Conservation (phyloP, 495 filamentous ascomycete genomes). For the Tuber umbilicatum region DNA sequence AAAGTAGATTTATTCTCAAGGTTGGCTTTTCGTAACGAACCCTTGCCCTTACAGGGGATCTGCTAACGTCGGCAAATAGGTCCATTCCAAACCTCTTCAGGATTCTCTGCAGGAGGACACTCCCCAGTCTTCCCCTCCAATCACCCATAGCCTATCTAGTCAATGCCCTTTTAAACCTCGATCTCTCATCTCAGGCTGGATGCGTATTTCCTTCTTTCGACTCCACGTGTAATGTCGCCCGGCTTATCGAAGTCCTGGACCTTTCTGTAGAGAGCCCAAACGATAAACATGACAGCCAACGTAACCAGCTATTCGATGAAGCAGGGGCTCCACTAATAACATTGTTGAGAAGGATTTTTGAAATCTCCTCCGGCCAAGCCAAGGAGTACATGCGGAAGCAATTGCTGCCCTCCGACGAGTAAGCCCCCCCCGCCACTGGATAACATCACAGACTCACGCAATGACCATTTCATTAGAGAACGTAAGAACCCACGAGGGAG, state of each 20-base stretch:
- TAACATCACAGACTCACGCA: background rate
- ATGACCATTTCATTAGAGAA: slow-evolving; percentile 46
- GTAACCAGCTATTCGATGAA: slow-evolving; percentile 58
- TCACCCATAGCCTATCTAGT: slow-evolving; percentile 59
- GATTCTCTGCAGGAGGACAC: slow-evolving; percentile 56
- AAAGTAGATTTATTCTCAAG: slow-evolving; percentile 15
- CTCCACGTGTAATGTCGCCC: slow-evolving; percentile 57
- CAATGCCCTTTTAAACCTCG: slow-evolving; percentile 73
- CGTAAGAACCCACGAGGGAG: slow-evolving; percentile 71
- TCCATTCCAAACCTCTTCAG: slow-evolving; percentile 67
- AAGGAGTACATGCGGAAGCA: slow-evolving; percentile 57
- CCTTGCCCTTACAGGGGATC: background rate
- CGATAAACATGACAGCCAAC: slow-evolving; percentile 45
- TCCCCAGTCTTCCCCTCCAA: slow-evolving; percentile 55
- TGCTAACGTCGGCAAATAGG: background rate
- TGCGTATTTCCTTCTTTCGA: slow-evolving; percentile 62
- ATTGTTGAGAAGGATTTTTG: slow-evolving; percentile 63
- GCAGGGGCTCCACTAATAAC: slow-evolving; percentile 64
- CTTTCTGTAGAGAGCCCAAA: slow-evolving; percentile 49
- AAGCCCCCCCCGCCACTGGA: background rate
- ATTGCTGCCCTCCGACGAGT: slow-evolving; percentile 66
- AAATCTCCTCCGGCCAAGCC: slow-evolving; percentile 60
- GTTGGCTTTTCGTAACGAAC: background rate
- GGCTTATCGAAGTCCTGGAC: slow-evolving; percentile 67
- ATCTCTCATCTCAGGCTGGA: slow-evolving; percentile 49